Percentiles rank a stretch among this genome's conserved stretches.
These are phyloP conservation scores for Auricularia sp. DNA, from an alignment of 768 basidiomycete species.

Conservation along the genomic window DNA sequence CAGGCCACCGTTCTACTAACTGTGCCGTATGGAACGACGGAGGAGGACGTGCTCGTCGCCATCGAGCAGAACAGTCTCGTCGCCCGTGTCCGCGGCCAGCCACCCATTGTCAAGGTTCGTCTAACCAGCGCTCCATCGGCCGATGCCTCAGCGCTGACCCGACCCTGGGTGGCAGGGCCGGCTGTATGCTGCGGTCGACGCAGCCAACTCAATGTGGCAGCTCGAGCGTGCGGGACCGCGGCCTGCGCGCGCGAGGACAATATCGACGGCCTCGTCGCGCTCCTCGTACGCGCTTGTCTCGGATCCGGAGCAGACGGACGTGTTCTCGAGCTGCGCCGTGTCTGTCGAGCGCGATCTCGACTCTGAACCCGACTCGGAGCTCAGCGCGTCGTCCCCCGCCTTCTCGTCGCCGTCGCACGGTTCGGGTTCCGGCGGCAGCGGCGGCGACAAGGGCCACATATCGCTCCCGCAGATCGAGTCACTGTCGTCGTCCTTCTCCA, in stretches of 20 bases:
- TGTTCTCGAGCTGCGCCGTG: conserved; percentile 76
- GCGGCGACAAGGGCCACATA: conserved; percentile 5
- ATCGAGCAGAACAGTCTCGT: conserved; percentile 65
- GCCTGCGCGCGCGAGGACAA: conserved; percentile 59
- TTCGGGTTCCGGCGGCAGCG: conserved; percentile 40
- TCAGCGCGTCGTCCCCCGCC: conserved; percentile 39
- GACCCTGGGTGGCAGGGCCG: conserved; percentile 43
- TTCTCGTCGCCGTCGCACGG: conserved; percentile 47
- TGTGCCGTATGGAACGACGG: conserved; percentile 60
- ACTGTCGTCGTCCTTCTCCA: conserved; percentile 64
- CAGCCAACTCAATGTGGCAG: conserved; percentile 63
- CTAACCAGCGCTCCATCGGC: not conserved
- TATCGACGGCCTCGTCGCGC: conserved; percentile 65
- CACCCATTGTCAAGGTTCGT: conserved; percentile 63
- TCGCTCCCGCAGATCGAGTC: conserved; percentile 8
- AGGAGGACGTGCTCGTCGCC: conserved; percentile 62
- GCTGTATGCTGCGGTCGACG: conserved; percentile 61
- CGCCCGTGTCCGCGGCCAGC: conserved; percentile 61
- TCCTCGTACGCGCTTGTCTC: conserved; percentile 73
- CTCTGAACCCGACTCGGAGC: conserved; percentile 62
- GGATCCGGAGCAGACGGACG: conserved; percentile 48
- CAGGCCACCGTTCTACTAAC: conserved; percentile 71
- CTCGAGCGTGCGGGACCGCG: conserved; percentile 48
- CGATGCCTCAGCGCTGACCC: conserved; percentile 1
- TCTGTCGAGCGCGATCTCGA: conserved; percentile 66